Conservation (phyloP, 139 green algal species). For the Raphidocelis subcapitata region DNA sequence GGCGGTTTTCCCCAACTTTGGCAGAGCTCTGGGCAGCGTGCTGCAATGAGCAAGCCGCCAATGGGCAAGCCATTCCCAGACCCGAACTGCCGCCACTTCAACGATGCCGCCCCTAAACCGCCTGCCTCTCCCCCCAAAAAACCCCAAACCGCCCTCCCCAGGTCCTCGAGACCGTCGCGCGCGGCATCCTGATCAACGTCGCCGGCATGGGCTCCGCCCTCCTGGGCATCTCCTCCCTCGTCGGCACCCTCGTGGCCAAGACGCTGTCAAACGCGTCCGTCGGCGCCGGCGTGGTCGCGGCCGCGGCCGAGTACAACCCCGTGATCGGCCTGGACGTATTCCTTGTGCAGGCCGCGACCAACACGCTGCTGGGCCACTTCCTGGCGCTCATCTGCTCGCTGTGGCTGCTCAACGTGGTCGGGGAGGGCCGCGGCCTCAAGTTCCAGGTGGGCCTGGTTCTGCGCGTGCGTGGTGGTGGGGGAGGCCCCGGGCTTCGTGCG, state of each 20-base stretch:
- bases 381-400: conserved; percentile 71
- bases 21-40: too few species aligned
- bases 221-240: conserved; percentile 64
- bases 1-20: too few species aligned
- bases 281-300: conserved; percentile 78
- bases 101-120: too few species aligned
- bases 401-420: conserved; percentile 69
- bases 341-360: conserved; percentile 93
- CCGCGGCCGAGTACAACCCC: conserved; percentile 75
- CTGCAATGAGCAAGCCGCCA: too few species aligned
- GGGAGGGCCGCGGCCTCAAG: conserved; percentile 38
- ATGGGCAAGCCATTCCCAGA: too few species aligned
- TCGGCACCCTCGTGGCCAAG: conserved; percentile 95
- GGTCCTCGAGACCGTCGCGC: conserved; percentile 57
- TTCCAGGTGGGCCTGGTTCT: conserved; percentile 33
- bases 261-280: conserved; percentile 85
- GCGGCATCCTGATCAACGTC: conserved; percentile 74
- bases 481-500: too few species aligned
- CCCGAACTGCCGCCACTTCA: too few species aligned
- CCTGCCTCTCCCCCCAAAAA: too few species aligned
- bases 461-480: too few species aligned
- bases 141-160: too few species aligned
- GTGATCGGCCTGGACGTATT: conserved; percentile 98
- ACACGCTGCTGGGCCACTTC: conserved; percentile 90
- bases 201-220: conserved; percentile 65